These are phyloP conservation scores for Diddensiella transvaalensis DNA, from an alignment of 805 yeast species.

Conservation along the genomic window DNA sequence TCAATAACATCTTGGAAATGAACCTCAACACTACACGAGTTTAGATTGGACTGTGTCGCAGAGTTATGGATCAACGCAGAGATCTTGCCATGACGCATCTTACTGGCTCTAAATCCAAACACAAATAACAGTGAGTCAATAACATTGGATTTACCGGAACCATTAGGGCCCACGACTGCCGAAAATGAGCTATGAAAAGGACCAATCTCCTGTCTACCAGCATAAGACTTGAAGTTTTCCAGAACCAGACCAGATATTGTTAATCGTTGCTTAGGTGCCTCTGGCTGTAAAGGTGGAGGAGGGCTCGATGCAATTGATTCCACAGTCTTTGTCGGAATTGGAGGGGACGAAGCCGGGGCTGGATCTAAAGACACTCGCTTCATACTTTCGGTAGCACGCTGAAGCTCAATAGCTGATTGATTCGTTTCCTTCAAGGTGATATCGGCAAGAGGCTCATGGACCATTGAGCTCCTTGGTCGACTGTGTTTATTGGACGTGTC, in stretches of 20 bases:
- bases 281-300: conserved; percentile 1
- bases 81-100: conserved; percentile 95
- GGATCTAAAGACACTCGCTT: conserved; percentile 4
- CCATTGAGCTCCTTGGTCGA: not conserved
- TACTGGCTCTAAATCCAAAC: conserved; percentile 93
- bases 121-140: conserved; percentile 95
- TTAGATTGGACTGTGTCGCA: conserved; percentile 59
- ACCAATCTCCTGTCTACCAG: conserved; percentile 88
- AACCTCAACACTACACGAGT: conserved; percentile 85
- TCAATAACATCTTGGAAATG: conserved; percentile 79
- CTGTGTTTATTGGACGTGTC: not conserved
- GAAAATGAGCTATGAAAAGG: conserved; percentile 89
- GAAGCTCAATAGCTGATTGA: not conserved
- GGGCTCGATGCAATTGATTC: not conserved
- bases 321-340: too few relatives aligned
- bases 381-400: conserved; percentile 4
- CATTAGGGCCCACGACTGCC: conserved; percentile 98
- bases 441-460: conserved; percentile 10
- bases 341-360: not conserved
- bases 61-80: conserved; percentile 92
- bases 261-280: conserved; percentile 43
- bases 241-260: conserved; percentile 73
- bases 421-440: conserved; percentile 2
- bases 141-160: conserved; percentile 96
- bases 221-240: conserved; percentile 90